Evolutionary conservation across 192 early-diverging fungal species (phyloP).

Genomic region (Podila clonocystis): DNA sequence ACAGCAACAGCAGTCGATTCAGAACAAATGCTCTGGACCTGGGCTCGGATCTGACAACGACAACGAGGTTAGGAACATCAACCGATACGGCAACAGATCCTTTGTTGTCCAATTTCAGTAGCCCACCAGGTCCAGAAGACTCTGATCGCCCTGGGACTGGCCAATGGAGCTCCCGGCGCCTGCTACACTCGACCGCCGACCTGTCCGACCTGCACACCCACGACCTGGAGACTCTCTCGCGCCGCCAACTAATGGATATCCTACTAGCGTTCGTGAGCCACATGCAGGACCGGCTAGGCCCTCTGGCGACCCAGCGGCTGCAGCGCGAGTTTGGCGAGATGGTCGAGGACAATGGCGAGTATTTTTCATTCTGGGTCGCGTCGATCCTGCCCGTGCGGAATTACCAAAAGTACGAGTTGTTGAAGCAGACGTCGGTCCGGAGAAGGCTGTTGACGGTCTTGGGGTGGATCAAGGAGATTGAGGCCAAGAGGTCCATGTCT

Average conservation of each 20-base stretch:
- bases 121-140: slow-evolving; percentile 3
- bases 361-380: slow-evolving; percentile 62
- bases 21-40: slow-evolving; percentile 5
- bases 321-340: slow-evolving; percentile 52
- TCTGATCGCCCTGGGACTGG: background rate
- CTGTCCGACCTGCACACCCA: slow-evolving; percentile 20
- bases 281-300: slow-evolving; percentile 39
- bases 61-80: slow-evolving; percentile 11
- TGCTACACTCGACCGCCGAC: background rate
- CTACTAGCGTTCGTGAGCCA: slow-evolving; percentile 45
- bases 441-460: slow-evolving; percentile 55
- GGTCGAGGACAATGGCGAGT: slow-evolving; percentile 47
- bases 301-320: slow-evolving; percentile 47
- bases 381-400: slow-evolving; percentile 58
- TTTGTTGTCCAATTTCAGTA: background rate
- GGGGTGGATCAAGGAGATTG: slow-evolving; percentile 57
- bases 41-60: background rate
- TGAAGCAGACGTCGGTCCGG: slow-evolving; percentile 54
- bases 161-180: slow-evolving; percentile 4
- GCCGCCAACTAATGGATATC: slow-evolving; percentile 39
- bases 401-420: slow-evolving; percentile 55
- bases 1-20: slow-evolving; percentile 10
- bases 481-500: slow-evolving; percentile 27
- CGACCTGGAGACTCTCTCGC: slow-evolving; percentile 23
- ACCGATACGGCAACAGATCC: background rate